These are phyloP conservation scores for Diaporthe longicolla DNA, from an alignment of 2,329 filamentous ascomycete species.

Conservation along the genomic window DNA sequence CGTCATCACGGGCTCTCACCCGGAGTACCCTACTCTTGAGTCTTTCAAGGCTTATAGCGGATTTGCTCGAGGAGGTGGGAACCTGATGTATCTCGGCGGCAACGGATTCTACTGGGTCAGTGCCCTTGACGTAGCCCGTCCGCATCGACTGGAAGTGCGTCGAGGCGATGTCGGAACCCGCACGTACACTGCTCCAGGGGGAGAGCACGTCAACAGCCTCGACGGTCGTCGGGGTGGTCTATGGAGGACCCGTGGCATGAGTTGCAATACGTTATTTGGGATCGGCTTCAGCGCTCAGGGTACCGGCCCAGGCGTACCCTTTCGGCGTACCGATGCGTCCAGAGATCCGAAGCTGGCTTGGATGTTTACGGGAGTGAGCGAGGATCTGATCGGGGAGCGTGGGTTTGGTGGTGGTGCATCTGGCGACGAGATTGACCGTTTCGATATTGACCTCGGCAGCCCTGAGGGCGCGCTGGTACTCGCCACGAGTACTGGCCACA, in stretches of 20 bases:
- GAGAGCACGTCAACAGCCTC: neutral
- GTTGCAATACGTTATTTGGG: neutral
- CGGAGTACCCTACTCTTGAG: slow-evolving; percentile 51
- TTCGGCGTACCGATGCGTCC: neutral
- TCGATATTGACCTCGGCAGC: neutral
- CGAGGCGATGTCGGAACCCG: neutral
- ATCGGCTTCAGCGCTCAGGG: neutral
- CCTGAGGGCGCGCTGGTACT: neutral
- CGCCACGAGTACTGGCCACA: slow-evolving; percentile 1
- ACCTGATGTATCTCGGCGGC: slow-evolving; percentile 51
- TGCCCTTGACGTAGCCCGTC: neutral
- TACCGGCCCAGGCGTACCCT: neutral
- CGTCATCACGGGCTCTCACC: slow-evolving; percentile 52
- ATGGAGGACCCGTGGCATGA: neutral
- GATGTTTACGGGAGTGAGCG: neutral
- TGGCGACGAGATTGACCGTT: neutral
- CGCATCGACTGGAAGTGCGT: neutral
- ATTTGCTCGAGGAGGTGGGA: slow-evolving; percentile 50
- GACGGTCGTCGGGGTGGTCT: neutral
- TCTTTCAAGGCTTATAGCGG: slow-evolving; percentile 48
- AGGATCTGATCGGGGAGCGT: neutral
- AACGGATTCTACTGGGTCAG: slow-evolving; percentile 4
- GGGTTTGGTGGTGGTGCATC: neutral
- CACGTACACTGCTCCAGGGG: neutral
- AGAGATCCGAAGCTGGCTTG: neutral